Base-by-base conservation (phyloP, 257 asterid species). In the Orobanche coerulescens region DNA sequence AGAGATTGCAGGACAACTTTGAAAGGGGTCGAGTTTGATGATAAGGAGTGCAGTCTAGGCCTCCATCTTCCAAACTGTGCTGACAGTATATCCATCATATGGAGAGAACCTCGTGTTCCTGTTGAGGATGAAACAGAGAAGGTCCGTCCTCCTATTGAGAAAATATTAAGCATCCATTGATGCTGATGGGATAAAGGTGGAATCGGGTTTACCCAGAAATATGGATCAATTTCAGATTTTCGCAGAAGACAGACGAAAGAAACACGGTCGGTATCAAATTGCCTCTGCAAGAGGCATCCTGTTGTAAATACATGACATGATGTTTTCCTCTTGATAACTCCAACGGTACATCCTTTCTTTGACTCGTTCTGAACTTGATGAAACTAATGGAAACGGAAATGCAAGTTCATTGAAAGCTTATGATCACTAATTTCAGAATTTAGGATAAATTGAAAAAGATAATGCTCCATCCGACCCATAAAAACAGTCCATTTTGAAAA, bases 21-120 rank as follows among this genome's bases (percentile, higher is more conserved):
- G 31, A 82, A 66, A 37, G 80, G 46, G 66, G 72, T 58, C 0
- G 73, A 75, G 22, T 84, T 81, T 47, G 75, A 61, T 18, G 80
- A 79, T 25, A 15, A 71, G 19, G 82, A 76, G 53, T 76, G 77
- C 67, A 51, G 48, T 9, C 0, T 63, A 25, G 82, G 79, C 31
- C 88, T 88, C 44, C 61, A 84, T 76, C 83, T 78, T 65, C 89
- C 91, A 19, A 81, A 79, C 67, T 67, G 14, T 59, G 20, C 44
- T 2, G 37, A 54, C 44, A 39, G 39, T 51, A 18, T 36, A 14
- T 49, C 66, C 5, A 5, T 18, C 18, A 51, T 51, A 59, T 37
- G 61, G 2, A 44, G 14, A 55, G 40, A 73, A 37, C 61, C 34
- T 30, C 12, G 1, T 18, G 34, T 33, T 37, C 25, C 49, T 47